A percentile compares a stretch with the other conserved stretches of the same genome.
Conservation (phyloP, 192 early-diverging fungal species). For the Coemansia umbellata region DNA sequence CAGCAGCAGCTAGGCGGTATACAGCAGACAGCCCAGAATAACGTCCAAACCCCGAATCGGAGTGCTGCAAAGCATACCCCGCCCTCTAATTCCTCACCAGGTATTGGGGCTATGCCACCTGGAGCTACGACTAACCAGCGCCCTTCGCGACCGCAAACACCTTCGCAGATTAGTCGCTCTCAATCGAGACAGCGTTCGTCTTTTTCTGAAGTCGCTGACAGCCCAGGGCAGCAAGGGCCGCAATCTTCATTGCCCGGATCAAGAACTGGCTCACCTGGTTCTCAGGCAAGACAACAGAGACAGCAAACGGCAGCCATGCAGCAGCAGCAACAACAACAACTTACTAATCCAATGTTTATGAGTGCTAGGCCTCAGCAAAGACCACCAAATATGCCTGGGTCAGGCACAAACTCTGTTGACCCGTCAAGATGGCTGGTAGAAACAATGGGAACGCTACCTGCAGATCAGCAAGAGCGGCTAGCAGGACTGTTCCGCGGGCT, state of each 20-base stretch:
- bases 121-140: not conserved
- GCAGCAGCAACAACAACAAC: no score
- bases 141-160: slow-evolving; percentile 5
- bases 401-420: slow-evolving; percentile 7
- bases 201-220: not conserved
- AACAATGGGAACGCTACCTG: slow-evolving; percentile 38
- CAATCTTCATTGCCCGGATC: not conserved
- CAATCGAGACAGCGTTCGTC: not conserved
- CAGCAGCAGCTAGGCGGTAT: not conserved
- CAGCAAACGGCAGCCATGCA: not conserved
- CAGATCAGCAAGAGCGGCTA: slow-evolving; percentile 38
- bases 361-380: slow-evolving; percentile 12
- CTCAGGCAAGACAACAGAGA: not conserved
- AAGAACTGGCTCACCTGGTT: not conserved
- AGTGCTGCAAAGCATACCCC: not conserved
- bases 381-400: slow-evolving; percentile 12
- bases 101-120: not conserved
- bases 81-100: not conserved
- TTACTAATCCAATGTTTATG: not conserved
- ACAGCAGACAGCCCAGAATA: not conserved
- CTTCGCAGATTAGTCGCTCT: not conserved
- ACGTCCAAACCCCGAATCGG: not conserved
- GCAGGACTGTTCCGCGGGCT: slow-evolving; percentile 37
- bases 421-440: slow-evolving; percentile 38
- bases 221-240: not conserved